Evolutionary conservation across 768 basidiomycete genomes (phyloP), one percentile per base, ranked within the genome.

Genomic region (Tricholoma terreum): DNA sequence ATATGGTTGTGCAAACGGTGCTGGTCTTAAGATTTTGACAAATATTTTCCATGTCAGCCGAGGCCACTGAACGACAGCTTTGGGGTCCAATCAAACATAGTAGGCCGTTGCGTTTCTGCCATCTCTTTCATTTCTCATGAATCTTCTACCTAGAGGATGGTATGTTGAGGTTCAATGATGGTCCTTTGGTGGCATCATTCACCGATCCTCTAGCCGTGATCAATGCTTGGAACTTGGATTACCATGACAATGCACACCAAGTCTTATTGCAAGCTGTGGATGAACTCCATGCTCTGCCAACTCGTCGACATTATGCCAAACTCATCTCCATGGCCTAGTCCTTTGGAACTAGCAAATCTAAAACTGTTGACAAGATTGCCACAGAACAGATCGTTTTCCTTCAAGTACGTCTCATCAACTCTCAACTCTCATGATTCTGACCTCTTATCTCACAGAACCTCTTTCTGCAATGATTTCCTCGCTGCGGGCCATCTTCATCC

Each of bases 391-490:
- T 45, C 17, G 15, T 38, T 3, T 38, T 38, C n/a, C 38, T n/a
- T 38, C n/a, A n/a, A n/a, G 70, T 75, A 58, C 56, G 71, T 61
- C 24, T 27, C 5, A 49, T 17, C 15, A 19, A 46, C 12, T n/a
- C 19, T 38, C 33, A 27, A 27, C 2, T 11, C 9, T 17, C 27
- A n/a, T n/a, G n/a, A n/a, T n/a, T n/a, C n/a, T n/a, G n/a, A n/a
- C 10, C 31, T 52, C 2, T 50, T 35, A 10, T 51, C 10, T 2
- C 22, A 31, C 59, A 74, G 73, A 53, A 69, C 69, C 2, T 59
- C 67, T 3, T 58, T 76, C 6, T 58, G 60, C 21, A 64, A 67
- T 51, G 63, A 66, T 3, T 73, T 73, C 49, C 61, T 71, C 21
- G 58, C 55, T 61, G 74, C 71, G 63, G 52, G 74, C n/a, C n/a